Evolutionary conservation across 2,329 filamentous ascomycete genomes (phyloP).

Genomic region (Magnaporthales sp.): DNA sequence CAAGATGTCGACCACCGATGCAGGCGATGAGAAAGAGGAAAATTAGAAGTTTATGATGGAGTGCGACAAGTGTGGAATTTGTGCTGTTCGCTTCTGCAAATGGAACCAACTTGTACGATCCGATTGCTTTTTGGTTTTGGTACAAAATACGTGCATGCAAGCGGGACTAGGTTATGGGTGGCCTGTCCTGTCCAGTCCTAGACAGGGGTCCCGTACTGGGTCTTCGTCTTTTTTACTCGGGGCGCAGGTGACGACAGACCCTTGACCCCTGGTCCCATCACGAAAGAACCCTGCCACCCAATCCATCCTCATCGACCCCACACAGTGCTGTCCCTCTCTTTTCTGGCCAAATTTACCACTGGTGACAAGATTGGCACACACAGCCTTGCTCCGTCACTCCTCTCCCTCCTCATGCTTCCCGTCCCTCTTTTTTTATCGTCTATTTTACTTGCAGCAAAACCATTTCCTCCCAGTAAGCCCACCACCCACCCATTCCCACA

Average conservation of each 20-base stretch:
- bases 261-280: neutral
- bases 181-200: neutral
- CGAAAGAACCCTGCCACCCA: neutral
- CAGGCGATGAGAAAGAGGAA: neutral
- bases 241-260: conserved; percentile 1
- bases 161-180: neutral
- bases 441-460: neutral
- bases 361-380: neutral
- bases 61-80: neutral
- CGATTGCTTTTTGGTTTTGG: neutral
- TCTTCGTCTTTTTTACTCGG: neutral
- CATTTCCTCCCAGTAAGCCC: neutral
- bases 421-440: neutral
- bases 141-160: neutral
- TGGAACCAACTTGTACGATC: neutral
- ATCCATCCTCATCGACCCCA: neutral
- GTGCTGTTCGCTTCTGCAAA: neutral
- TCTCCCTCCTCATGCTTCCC: neutral
- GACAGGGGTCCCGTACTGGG: neutral
- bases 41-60: neutral
- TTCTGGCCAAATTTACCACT: neutral
- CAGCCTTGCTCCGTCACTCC: neutral
- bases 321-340: neutral
- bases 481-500: neutral
- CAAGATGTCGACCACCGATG: neutral